A percentile compares a stretch with the other conserved stretches of the same genome.
Conservation (phyloP, 768 basidiomycete species). For the Boletellus emodensis region DNA sequence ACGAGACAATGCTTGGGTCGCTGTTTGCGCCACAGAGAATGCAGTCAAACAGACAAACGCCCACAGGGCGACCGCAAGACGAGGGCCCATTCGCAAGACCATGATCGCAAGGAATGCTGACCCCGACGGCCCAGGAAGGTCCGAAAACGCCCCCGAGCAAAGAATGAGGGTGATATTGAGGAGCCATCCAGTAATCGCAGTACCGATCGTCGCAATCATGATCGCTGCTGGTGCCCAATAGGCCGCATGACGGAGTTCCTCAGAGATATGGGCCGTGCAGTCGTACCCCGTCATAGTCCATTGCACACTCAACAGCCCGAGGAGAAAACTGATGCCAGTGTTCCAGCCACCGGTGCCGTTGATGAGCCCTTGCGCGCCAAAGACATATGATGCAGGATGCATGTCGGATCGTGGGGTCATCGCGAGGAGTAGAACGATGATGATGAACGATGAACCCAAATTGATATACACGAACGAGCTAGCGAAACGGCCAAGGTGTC, state of each 20-base stretch:
- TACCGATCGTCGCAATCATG: constrained; percentile 43
- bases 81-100: constrained; percentile 49
- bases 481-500: constrained; percentile 31
- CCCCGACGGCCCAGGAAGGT: constrained; percentile 50
- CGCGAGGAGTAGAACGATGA: constrained; percentile 42
- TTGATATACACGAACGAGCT: constrained; percentile 44
- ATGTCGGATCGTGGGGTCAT: constrained; percentile 47
- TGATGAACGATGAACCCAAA: constrained; percentile 38
- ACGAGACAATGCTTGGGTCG: constrained; percentile 53
- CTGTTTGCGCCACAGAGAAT: constrained; percentile 50
- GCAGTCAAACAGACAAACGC: constrained; percentile 59
- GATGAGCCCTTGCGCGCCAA: constrained; percentile 39
- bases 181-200: constrained; percentile 52
- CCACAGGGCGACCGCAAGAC: constrained; percentile 52
- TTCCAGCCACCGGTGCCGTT: constrained; percentile 43
- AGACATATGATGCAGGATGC: constrained; percentile 55
- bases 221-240: constrained; percentile 44
- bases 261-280: constrained; percentile 27
- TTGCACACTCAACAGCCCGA: constrained; percentile 46
- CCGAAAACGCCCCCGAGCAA: constrained; percentile 48
- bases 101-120: constrained; percentile 58
- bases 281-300: constrained; percentile 42
- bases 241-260: constrained; percentile 52
- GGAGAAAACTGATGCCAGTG: constrained; percentile 40
- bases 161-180: constrained; percentile 60